phyloP scores from a whole-genome alignment of 768 basidiomycete genomes.

The Macrolepiota albuminosa region DNA sequence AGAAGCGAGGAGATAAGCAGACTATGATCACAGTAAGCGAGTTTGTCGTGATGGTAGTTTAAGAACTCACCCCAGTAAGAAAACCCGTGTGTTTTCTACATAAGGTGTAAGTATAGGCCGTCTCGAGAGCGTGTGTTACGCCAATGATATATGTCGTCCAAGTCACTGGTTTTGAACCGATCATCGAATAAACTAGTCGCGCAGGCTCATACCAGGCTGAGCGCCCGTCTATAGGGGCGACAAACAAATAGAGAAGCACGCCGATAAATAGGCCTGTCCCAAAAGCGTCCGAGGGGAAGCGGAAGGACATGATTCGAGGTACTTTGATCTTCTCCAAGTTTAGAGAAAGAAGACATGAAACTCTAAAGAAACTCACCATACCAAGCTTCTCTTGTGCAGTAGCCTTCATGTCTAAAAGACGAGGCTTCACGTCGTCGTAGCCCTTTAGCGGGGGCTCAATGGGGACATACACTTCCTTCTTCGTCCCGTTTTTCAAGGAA shows the following conservation, averaged over 20 bases:
- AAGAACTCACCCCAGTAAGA: slow-evolving; percentile 28
- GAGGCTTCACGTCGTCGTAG: slow-evolving; percentile 81
- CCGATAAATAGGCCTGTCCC: slow-evolving; percentile 22
- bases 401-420: slow-evolving; percentile 75
- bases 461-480: slow-evolving; percentile 46
- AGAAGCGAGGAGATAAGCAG: slow-evolving; percentile 46
- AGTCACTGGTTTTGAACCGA: slow-evolving; percentile 27
- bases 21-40: slow-evolving; percentile 28
- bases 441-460: slow-evolving; percentile 70
- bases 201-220: slow-evolving; percentile 29
- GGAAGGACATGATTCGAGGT: slow-evolving; percentile 58
- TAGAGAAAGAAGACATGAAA: not conserved
- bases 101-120: slow-evolving; percentile 41
- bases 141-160: slow-evolving; percentile 27
- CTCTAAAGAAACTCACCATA: slow-evolving; percentile 45
- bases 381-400: slow-evolving; percentile 76
- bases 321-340: slow-evolving; percentile 43
- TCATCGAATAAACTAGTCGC: slow-evolving; percentile 21
- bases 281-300: slow-evolving; percentile 30
- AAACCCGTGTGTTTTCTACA: slow-evolving; percentile 50
- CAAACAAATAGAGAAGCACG: slow-evolving; percentile 28
- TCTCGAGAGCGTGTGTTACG: slow-evolving; percentile 42
- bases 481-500: slow-evolving; percentile 42
- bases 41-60: not conserved
- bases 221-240: slow-evolving; percentile 18